Conservation (phyloP, 1,139 yeast species). For the Chernovozyma sophiae-reginae region DNA sequence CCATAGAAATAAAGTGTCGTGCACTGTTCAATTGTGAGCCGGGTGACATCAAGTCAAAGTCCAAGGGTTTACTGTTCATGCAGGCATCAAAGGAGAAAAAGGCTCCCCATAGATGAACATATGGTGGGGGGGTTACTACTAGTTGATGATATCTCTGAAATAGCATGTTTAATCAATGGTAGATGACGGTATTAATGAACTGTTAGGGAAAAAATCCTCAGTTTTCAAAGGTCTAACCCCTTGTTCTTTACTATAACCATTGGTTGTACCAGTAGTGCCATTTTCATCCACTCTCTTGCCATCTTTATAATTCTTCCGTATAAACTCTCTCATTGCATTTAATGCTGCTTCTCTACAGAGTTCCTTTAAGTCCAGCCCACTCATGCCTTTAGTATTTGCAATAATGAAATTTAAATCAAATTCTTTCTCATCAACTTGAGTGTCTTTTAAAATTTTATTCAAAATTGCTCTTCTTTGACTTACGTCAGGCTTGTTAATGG, state of each 20-base stretch:
- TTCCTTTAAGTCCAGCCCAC: slow-evolving; percentile 91
- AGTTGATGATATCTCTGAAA: no score
- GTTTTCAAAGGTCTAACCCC: slow-evolving; percentile 43
- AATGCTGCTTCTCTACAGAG: slow-evolving; percentile 92
- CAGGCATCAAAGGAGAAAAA: no score
- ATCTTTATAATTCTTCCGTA: slow-evolving; percentile 44
- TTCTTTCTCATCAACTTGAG: slow-evolving; percentile 49
- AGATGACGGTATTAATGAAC: slow-evolving; percentile 29
- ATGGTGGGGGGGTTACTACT: no score
- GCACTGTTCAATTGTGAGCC: no score
- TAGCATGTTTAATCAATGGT: slow-evolving; percentile 33
- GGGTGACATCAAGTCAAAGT: no score
- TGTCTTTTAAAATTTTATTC: slow-evolving; percentile 59
- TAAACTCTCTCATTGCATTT: slow-evolving; percentile 82
- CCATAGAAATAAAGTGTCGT: no score
- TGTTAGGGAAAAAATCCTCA: slow-evolving; percentile 40
- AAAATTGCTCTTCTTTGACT: slow-evolving; percentile 70
- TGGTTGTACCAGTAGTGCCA: slow-evolving; percentile 11
- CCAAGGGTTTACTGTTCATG: no score
- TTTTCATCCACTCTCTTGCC: slow-evolving; percentile 33
- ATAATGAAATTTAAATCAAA: slow-evolving; percentile 66
- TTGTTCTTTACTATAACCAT: slow-evolving; percentile 20
- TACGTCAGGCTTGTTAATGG: slow-evolving; percentile 68
- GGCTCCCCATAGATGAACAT: no score
- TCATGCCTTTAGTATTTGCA: slow-evolving; percentile 62